Evolutionary conservation across 1,284 basidiomycete genomes (phyloP).

Genomic region (Ustilago nuda): DNA sequence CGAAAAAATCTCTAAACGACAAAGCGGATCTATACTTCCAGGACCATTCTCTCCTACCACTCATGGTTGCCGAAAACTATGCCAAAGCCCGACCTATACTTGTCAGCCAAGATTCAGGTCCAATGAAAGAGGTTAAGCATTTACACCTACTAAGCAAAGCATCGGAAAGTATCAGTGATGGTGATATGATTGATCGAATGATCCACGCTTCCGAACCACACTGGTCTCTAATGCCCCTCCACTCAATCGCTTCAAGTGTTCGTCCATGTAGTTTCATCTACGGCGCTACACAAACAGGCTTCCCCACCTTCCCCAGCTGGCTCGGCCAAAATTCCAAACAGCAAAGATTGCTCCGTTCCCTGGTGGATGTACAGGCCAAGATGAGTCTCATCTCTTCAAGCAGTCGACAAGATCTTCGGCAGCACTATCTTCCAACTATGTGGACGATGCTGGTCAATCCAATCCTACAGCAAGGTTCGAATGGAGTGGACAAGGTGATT

Average conservation of each 20-base stretch:
- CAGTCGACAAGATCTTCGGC: conserved; percentile 85
- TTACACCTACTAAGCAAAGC: conserved; percentile 80
- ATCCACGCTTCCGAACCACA: conserved; percentile 91
- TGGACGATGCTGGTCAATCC: conserved; percentile 84
- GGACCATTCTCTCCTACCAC: conserved; percentile 89
- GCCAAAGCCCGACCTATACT: conserved; percentile 71
- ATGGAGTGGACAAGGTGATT: conserved; percentile 83
- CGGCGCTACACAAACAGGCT: conserved; percentile 52
- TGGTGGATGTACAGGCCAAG: conserved; percentile 90
- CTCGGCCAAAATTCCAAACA: conserved; percentile 97
- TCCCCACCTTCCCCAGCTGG: conserved; percentile 69
- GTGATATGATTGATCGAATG: conserved; percentile 90
- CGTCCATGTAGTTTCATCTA: conserved; percentile 70
- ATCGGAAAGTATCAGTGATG: conserved; percentile 90
- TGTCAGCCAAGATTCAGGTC: conserved; percentile 70
- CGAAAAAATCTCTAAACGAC: conserved; percentile 83
- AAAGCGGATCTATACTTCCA: conserved; percentile 98
- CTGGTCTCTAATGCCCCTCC: conserved; percentile 93
- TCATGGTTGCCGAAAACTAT: conserved; percentile 84
- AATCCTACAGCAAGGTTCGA: conserved; percentile 74
- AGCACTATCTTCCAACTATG: conserved; percentile 88
- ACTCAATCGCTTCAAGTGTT: conserved; percentile 89
- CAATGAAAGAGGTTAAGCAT: conserved; percentile 74
- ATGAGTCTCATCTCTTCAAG: conserved; percentile 95
- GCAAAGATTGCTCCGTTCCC: conserved; percentile 81